Conservation (phyloP, 139 green algal species). For the Chlamydomonas eustigma region DNA sequence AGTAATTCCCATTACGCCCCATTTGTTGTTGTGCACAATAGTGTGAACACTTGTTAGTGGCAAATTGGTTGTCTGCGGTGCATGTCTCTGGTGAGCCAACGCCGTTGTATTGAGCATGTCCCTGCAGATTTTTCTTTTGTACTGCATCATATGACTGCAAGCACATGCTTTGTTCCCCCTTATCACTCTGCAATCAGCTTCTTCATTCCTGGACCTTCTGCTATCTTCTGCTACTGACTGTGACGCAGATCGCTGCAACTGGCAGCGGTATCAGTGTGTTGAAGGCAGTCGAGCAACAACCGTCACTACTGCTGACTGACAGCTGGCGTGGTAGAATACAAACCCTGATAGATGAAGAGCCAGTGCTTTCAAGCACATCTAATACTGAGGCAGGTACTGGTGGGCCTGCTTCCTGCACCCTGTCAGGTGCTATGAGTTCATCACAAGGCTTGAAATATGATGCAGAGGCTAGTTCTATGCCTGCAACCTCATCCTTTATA, state of each 20-base stretch:
- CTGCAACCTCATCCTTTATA: too few relatives aligned
- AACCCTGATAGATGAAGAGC: too few relatives aligned
- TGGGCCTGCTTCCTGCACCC: too few relatives aligned
- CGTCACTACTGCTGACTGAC: constrained; percentile 49
- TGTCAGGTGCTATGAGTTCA: too few relatives aligned
- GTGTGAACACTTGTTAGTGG: too few relatives aligned
- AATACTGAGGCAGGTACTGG: too few relatives aligned
- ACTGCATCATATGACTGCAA: background rate
- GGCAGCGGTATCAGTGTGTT: constrained; percentile 45
- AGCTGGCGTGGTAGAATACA: background rate
- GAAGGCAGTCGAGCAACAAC: constrained; percentile 46
- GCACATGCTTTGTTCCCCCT: background rate
- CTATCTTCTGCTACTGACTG: background rate
- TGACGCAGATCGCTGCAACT: constrained; percentile 26
- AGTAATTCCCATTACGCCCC: too few relatives aligned
- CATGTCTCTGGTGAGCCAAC: background rate
- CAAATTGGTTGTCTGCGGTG: too few relatives aligned
- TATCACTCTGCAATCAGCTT: background rate
- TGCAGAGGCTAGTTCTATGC: too few relatives aligned
- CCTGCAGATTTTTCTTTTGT: background rate
- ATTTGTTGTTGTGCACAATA: too few relatives aligned
- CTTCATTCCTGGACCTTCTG: background rate
- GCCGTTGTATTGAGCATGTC: background rate
- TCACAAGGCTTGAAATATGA: too few relatives aligned
- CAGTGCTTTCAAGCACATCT: too few relatives aligned